Evolutionary conservation across 371 early-diverging fungal species (phyloP), one percentile per base, ranked within the genome.

Genomic region (Haplosporangium sp.): DNA sequence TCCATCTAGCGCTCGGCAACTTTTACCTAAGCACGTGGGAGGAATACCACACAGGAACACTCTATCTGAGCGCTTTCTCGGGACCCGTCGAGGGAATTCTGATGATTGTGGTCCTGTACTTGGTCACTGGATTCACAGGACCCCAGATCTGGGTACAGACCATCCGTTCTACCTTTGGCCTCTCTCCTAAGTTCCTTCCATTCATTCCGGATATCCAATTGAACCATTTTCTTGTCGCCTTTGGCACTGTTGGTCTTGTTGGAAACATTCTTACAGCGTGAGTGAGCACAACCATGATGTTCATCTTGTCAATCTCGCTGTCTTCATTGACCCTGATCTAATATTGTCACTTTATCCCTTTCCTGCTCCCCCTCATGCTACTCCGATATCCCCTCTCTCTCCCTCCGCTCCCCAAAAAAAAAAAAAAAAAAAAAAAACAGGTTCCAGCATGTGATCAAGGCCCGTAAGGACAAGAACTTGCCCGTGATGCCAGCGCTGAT

Each of bases 51-150:
- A 98, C 98, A 1, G 95, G 95, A 13, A 82, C 90, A 5, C 87
- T 99, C 55, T 97, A 91, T 72, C 86, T 99, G 45, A 95, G 96
- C 21, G 89, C 95, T 55, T 92, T 98, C 83, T 95, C 92, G 69
- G 99, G 99, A 10, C 98, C 99, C 21, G 94, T 97, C 12, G 99
- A 99, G 81, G 98, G 98, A 10, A 89, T 99, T n/a, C 63, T 96
- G 52, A 85, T 92, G 81, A 83, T 91, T 43, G 86, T 87, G 58
- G 61, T 83, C 41, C 74, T 91, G 6, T 86, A 91, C 42, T 53
- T 93, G 56, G 68, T 92, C 40, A 93, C 95, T 18, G 96, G 94
- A 42, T 62, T 91, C 48, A 86, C 84, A 62, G 96, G 96, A 50
- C 84, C 80, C 9, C 62, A 57, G 52, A 59, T 84, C 62, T 86